Base-by-base conservation (phyloP, 257 asterid species). In the Ballota nigra region DNA sequence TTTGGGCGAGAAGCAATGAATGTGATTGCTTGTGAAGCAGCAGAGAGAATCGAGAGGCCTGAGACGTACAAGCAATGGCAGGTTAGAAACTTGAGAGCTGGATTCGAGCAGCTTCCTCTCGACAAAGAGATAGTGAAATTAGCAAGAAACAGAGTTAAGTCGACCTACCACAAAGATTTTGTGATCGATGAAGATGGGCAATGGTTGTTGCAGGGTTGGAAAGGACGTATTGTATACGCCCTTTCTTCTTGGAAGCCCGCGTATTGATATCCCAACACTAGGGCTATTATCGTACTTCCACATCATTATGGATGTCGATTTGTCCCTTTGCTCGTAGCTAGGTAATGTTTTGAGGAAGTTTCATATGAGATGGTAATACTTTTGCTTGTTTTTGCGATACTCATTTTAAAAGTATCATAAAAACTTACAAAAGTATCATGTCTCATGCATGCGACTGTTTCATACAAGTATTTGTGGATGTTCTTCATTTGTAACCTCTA, bases 61-160 rank as follows among this genome's bases (percentile, higher is more conserved):
- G 89, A 86, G 79, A 82, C 86, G 8, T 86, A 86, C 86, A 86
- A 82, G 78, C 92, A 86, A 20, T 86, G 87, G 92, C 89, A 86
- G 53, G 82, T 69, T 12, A 77, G 87, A n/a, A 79, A 84, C 40
- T 61, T 76, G 49, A 84, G 87, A 76, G 92, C 83, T 0, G 87
- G 92, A 20, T 84, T 86, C 1, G 66, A 29, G 72, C 87, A 77
- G 79, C 79, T 86, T 38, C 85, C 85, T 6, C 23, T 84, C 71
- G 80, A 84, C 49, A 74, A 66, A 68, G 87, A 84, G 77, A 73
- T 84, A 5, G 58, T 69, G 72, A 72, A 72, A 73, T 64, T 60
- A 63, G 84, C 80, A 2, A 74, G 63, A 61, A 40, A 72, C 10
- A 70, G 81, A 74, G 83, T 76, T 9, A 63, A 66, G 69, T 24